Evolutionary conservation across 805 yeast genomes (phyloP), one percentile per base, ranked within the genome.

Genomic region (Lachancea nothofagi): DNA sequence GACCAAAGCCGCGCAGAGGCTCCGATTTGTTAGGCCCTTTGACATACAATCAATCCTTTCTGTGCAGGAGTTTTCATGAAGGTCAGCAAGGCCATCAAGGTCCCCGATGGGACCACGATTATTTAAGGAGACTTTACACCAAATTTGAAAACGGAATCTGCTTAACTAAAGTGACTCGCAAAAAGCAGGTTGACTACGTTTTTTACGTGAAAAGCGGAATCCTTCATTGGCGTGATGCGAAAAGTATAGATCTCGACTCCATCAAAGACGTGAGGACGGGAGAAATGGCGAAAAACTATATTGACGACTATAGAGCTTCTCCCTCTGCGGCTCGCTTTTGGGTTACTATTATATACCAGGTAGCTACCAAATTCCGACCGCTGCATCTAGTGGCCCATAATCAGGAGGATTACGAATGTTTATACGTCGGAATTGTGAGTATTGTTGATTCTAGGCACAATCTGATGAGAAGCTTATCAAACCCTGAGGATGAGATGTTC

Each of bases 291-390:
- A 72, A 74, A 25, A 85, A 86, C 49, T 90, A 88, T 55, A 65
- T 96, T 44, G 96, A 89, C 54, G 95, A 88, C 59, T 75, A 85
- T 49, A 79, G 82, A 26, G 73, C 87, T 1, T 74, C 88, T 1
- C 65, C 76, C 25, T 87, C 81, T 36, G 74, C 72, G 39, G 77
- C 78, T 31, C 66, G 69, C 9, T 61, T 75, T 7, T 90, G 98
- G 98, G 71, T 86, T 1, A 80, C 95, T 0, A 74, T 90, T 23
- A 76, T 87, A 9, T 90, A 86, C 55, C 74, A 76, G 46, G 69
- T 72, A 5, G 67, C 74, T 5, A 68, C 74, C 37, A 84, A 82
- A 55, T 65, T 86, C 32, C 84, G 86, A 51, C 83, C 89, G 0
- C 59, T 93, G 38, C 96, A 90, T 61, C 61, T 88, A 12, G 77